phyloP scores from a whole-genome alignment of 1,284 basidiomycete genomes.

The Fereydounia khargensis region DNA sequence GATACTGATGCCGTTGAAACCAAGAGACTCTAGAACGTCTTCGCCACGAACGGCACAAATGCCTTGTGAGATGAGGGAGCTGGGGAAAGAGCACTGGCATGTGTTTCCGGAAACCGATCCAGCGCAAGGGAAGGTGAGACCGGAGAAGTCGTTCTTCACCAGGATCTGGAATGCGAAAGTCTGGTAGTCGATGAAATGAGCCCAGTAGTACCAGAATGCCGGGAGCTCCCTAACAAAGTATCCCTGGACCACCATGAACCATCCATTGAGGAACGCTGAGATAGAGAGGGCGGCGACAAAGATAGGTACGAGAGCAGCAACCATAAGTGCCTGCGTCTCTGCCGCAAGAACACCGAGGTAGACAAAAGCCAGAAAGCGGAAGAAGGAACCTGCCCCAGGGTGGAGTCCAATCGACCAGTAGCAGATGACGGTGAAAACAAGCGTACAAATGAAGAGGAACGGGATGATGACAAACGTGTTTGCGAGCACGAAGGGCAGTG shows the following conservation, averaged over 20 bases:
- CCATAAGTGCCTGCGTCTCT: conserved; percentile 64
- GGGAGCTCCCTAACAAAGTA: conserved; percentile 63
- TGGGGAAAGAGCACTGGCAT: conserved; percentile 17
- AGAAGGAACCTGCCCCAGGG: conserved; percentile 62
- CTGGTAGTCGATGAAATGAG: conserved; percentile 61
- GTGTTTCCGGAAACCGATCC: conserved; percentile 41
- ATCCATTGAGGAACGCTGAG: conserved; percentile 65
- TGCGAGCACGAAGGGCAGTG: conserved; percentile 30
- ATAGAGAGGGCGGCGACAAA: conserved; percentile 68
- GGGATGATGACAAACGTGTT: conserved; percentile 57
- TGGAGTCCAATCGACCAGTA: conserved; percentile 62
- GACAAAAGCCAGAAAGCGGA: conserved; percentile 64
- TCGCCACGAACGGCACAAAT: conserved; percentile 17
- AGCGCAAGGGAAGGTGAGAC: conserved; percentile 61
- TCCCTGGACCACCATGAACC: conserved; percentile 63
- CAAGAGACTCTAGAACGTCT: conserved; percentile 32
- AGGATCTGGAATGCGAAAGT: conserved; percentile 61
- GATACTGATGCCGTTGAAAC: conserved; percentile 30
- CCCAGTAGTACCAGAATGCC: conserved; percentile 65
- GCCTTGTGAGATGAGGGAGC: conserved; percentile 7
- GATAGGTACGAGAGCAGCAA: conserved; percentile 64
- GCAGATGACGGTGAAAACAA: conserved; percentile 43
- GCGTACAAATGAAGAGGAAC: conserved; percentile 56
- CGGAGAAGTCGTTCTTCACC: conserved; percentile 63
- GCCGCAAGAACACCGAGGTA: conserved; percentile 66